Conservation (phyloP, 2,329 filamentous ascomycete genomes). For the Penicillium sp. region DNA sequence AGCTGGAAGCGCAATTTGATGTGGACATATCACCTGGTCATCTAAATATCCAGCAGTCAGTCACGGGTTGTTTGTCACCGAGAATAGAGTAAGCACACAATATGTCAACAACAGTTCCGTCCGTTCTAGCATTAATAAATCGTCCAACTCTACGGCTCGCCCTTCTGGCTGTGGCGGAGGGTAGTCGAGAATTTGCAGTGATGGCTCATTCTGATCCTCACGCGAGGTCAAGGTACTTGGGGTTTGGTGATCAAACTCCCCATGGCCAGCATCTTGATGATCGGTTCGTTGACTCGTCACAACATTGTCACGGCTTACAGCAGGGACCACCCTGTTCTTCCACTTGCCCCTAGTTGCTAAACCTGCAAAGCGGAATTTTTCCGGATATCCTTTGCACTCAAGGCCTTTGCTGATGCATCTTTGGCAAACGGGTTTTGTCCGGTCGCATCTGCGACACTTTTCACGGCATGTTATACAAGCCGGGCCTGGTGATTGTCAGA, state of each 20-base stretch:
- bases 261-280: neutral
- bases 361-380: slow-evolving; percentile 35
- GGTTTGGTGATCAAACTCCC: neutral
- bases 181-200: no score
- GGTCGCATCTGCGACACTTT: slow-evolving; percentile 36
- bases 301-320: neutral
- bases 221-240: no score
- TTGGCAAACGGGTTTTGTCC: slow-evolving; percentile 30
- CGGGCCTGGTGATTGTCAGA: slow-evolving; percentile 22
- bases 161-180: neutral
- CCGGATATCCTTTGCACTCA: slow-evolving; percentile 33
- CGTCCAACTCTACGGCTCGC: neutral
- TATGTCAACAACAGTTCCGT: neutral
- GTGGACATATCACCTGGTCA: slow-evolving; percentile 30
- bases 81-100: neutral
- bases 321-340: slow-evolving; percentile 28
- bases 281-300: neutral
- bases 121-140: slow-evolving; percentile 6
- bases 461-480: slow-evolving; percentile 37
- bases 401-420: slow-evolving; percentile 34
- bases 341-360: slow-evolving; percentile 34
- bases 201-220: neutral
- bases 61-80: fast-evolving
- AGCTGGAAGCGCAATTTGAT: slow-evolving; percentile 31
- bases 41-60: slow-evolving; percentile 15